Evolutionary conservation across 208 protist species (phyloP), one percentile per base, ranked within the genome.

Genomic region (Porcisia hertigi): DNA sequence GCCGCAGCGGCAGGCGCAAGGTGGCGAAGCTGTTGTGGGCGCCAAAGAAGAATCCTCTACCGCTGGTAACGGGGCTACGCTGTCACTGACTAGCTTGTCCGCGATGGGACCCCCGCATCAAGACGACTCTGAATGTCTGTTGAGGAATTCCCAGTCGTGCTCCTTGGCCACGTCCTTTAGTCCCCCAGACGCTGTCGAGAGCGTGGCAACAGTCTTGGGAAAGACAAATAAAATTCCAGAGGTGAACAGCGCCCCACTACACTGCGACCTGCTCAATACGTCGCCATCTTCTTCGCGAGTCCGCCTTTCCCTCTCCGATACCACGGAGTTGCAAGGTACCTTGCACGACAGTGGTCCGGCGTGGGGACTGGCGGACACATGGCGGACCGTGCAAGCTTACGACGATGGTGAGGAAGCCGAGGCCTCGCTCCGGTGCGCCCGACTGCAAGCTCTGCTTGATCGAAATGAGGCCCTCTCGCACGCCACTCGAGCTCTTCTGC

Each of bases 401-500:
- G 39, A 81, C 3, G 73, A 82, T 4, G 59, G 75, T 3, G 80
- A 73, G 43, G 12, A 36, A 67, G 47, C 78, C 57, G 80, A 81
- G 76, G 43, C 49, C 20, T 30, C 60, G 49, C 74, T 69, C 53
- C 59, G n/a, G 47, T 59, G 71, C 67, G 55, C 59, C 66, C n/a
- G 71, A 58, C 81, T 86, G 39, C 59, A 83, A 52, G 75, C 58
- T 23, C 52, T 93, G 71, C 73, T 93, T 8, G 75, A 62, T 2
- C 79, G 78, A 20, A 89, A 77, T 55, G 81, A 77, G 7, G 73
- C 86, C 7, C 67, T 93, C 3, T 73, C 82, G 6, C 79, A 75
- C 1, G n/a, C 73, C 30, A 93, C 86, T 45, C 73, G 77, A 9
- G 79, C 79, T 9, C 75, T 93, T 25, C 69, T 93, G 12, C 78